A percentile compares a stretch with the other conserved stretches of the same genome.
Evolutionary conservation across 2,329 filamentous ascomycete genomes (phyloP).

Genomic region (Zymoseptoria ardabiliae): DNA sequence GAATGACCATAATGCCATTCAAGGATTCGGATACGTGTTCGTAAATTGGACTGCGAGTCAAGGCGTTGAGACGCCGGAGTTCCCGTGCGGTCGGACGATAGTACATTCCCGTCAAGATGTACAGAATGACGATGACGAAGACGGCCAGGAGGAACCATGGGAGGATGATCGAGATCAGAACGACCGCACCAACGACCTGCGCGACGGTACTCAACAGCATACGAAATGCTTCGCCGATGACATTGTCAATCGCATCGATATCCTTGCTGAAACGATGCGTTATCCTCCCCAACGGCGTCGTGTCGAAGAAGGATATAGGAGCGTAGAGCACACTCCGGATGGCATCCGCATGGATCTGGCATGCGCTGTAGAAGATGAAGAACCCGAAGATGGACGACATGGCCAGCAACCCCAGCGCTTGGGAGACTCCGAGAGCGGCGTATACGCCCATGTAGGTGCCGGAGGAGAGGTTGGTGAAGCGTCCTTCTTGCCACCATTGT

Average conservation of each 20-base stretch:
- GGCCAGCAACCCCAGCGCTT: slow-evolving; percentile 73
- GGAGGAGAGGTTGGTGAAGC: not conserved
- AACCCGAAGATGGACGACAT: not conserved
- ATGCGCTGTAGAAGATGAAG: slow-evolving; percentile 33
- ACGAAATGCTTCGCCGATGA: slow-evolving; percentile 39
- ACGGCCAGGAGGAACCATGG: not conserved
- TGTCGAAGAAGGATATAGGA: slow-evolving; percentile 91
- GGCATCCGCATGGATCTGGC: slow-evolving; percentile 70
- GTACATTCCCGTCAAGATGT: not conserved
- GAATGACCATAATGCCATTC: not conserved
- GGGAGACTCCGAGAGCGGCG: slow-evolving; percentile 63
- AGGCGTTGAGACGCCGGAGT: slow-evolving; percentile 1
- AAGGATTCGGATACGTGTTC: not conserved
- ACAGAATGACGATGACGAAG: not conserved
- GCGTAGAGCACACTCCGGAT: slow-evolving; percentile 72
- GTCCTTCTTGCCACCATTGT: not conserved
- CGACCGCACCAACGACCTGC: slow-evolving; percentile 1
- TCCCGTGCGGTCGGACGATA: slow-evolving; percentile 4
- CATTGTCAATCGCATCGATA: slow-evolving; percentile 68
- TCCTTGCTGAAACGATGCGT: slow-evolving; percentile 98
- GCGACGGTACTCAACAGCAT: not conserved
- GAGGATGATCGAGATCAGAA: slow-evolving; percentile 1
- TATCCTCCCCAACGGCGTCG: slow-evolving; percentile 82
- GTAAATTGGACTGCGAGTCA: slow-evolving; percentile 4
- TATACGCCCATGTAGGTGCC: slow-evolving; percentile 65